Evolutionary conservation across 1,139 yeast species (phyloP).

Genomic region (Zygoascus hellenicus): DNA sequence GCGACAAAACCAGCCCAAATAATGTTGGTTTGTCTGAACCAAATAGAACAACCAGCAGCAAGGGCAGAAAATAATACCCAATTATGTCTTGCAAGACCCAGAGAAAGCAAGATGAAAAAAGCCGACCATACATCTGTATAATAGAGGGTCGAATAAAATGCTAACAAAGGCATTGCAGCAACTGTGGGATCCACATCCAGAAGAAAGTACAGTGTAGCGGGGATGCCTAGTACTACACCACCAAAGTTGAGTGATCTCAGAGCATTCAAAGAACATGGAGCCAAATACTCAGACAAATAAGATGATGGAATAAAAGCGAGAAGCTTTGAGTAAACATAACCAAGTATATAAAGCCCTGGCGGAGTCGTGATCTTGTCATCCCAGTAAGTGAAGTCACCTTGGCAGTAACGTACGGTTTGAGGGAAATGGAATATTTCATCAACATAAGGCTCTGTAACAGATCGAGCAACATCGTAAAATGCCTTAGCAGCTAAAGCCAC

Average conservation of each 20-base stretch:
- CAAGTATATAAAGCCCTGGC: slow-evolving; percentile 79
- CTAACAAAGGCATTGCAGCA: slow-evolving; percentile 60
- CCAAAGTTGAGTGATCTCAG: slow-evolving; percentile 25
- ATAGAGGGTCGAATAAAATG: slow-evolving; percentile 67
- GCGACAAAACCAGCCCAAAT: slow-evolving; percentile 71
- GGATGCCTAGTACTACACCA: slow-evolving; percentile 52
- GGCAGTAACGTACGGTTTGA: slow-evolving; percentile 66
- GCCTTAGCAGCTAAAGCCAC: slow-evolving; percentile 9
- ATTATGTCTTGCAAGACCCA: slow-evolving; percentile 33
- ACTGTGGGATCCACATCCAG: slow-evolving; percentile 33
- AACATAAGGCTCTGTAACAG: slow-evolving; percentile 32
- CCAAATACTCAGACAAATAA: slow-evolving; percentile 5
- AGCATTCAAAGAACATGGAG: slow-evolving; percentile 21
- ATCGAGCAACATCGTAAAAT: slow-evolving; percentile 18
- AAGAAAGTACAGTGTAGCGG: slow-evolving; percentile 33
- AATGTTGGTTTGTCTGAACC: slow-evolving; percentile 86
- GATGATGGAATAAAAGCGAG: slow-evolving; percentile 16
- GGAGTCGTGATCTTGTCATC: slow-evolving; percentile 94
- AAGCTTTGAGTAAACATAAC: slow-evolving; percentile 43
- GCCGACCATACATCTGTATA: slow-evolving; percentile 96
- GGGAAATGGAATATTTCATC: slow-evolving; percentile 86
- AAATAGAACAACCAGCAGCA: slow-evolving; percentile 35
- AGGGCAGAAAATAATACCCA: slow-evolving; percentile 17
- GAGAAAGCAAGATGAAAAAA: slow-evolving; percentile 51
- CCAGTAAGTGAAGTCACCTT: slow-evolving; percentile 61